Base-by-base conservation (phyloP, 202 grass and related monocot genomes). In the Panicum virgatum region DNA sequence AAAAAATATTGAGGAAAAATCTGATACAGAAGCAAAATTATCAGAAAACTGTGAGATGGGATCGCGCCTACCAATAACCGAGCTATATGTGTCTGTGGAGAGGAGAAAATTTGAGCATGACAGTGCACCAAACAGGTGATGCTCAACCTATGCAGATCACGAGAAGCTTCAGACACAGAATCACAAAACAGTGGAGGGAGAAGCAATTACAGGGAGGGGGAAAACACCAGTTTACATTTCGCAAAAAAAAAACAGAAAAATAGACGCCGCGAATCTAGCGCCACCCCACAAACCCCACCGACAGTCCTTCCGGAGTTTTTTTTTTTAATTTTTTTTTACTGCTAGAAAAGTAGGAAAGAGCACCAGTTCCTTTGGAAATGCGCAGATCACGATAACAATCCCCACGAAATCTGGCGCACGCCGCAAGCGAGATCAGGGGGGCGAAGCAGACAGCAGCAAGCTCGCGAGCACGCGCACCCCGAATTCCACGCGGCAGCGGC, bases 221-320 rank as follows among this genome's bases (percentile, higher is more conserved):
- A 37, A 29, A 50, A 15, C 5, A 36, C 7, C 50, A 5, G 12
- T 22, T 52, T 71, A 9, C 54, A 19, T 77, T 69, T 19, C 14
- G 63, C 11, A 3, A 20, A 79, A 77, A 51, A 80, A 62, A 34
- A 2, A 1, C 39, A 18, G 34, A 62, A 46, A 50, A 48, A 40
- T 59, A 13, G 53, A 50, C 29, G 64, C 46, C 62, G 80, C 32
- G 54, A 87, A 87, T 90, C 84, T 87, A 46, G 80, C 75, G 54
- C 16, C 54, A 53, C 7, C 69, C 62, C 61, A 20, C 68, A 19
- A 43, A 50, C n/a, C 53, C 53, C 53, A 57, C 53, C 79, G 69
- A 90, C 79, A 86, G 63, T 63, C 0, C 29, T 14, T 66, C 26
- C 12, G 0, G 12, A 8, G 30, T 30, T 34, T 72, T 69, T 29